phyloP scores from a whole-genome alignment of 2,329 filamentous ascomycete genomes.

The Aspergillus japonicus region DNA sequence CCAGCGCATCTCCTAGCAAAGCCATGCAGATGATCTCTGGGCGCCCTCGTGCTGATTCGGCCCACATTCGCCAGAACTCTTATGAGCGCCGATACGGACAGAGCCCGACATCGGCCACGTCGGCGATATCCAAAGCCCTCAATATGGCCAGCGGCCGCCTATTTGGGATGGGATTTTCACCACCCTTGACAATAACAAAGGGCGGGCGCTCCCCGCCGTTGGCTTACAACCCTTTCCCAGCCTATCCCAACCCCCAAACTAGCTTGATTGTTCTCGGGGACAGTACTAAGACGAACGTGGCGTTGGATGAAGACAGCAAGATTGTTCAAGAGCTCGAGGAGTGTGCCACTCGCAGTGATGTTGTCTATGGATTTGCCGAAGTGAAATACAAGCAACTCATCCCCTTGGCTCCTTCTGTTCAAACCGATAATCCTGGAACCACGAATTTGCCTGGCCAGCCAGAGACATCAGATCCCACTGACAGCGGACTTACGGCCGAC shows the following conservation, averaged over 20 bases:
- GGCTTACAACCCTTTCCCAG: slow-evolving; percentile 69
- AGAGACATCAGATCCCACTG: slow-evolving; percentile 56
- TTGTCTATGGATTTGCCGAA: slow-evolving; percentile 95
- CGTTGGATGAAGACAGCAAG: slow-evolving; percentile 74
- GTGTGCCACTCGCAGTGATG: slow-evolving; percentile 86
- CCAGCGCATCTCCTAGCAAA: slow-evolving; percentile 65
- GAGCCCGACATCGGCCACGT: slow-evolving; percentile 74
- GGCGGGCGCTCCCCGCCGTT: slow-evolving; percentile 48
- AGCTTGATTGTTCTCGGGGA: slow-evolving; percentile 64
- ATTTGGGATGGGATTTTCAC: slow-evolving; percentile 52
- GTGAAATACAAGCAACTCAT: slow-evolving; percentile 98
- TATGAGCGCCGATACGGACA: slow-evolving; percentile 77
- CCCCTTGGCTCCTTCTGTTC: slow-evolving; percentile 72
- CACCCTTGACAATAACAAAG: slow-evolving; percentile 46
- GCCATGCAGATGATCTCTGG: slow-evolving; percentile 73
- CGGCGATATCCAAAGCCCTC: slow-evolving; percentile 90
- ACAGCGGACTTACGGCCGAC: slow-evolving; percentile 78
- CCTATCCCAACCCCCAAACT: slow-evolving; percentile 73
- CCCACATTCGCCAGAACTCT: slow-evolving; percentile 72
- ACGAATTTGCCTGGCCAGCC: slow-evolving; percentile 29
- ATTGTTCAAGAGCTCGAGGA: slow-evolving; percentile 85
- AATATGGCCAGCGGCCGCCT: slow-evolving; percentile 77
- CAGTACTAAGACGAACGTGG: slow-evolving; percentile 59
- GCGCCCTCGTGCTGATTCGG: slow-evolving; percentile 57
- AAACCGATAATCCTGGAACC: slow-evolving; percentile 33